A percentile compares a stretch with the other conserved stretches of the same genome.
Conservation (phyloP, 2,329 filamentous ascomycete genomes). For the Dryadomyces quercus-mongolicae region DNA sequence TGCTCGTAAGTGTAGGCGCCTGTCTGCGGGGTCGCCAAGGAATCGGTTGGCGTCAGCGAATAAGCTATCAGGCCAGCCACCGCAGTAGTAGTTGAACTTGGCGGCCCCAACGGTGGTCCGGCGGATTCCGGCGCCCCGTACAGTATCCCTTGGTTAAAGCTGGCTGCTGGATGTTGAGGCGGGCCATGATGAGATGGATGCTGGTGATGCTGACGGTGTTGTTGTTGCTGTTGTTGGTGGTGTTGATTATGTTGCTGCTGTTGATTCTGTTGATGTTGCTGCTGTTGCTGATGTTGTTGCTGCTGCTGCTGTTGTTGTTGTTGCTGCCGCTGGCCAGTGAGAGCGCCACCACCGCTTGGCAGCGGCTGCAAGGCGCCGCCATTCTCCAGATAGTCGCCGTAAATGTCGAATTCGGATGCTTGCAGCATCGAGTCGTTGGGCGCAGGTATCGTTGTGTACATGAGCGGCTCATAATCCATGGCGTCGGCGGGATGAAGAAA, state of each 20-base stretch:
- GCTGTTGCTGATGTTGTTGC: constrained; percentile 4
- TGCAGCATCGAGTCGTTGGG: not conserved
- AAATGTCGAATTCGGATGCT: not conserved
- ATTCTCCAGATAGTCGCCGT: not conserved
- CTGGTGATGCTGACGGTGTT: not conserved
- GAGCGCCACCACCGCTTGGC: not conserved
- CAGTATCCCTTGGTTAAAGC: not conserved
- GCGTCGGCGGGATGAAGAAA: not conserved
- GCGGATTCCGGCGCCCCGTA: not conserved
- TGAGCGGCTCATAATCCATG: constrained; percentile 8
- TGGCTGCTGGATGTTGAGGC: not conserved
- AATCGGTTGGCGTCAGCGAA: not conserved
- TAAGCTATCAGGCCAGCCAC: not conserved
- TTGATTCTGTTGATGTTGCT: not conserved
- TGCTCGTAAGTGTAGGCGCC: not conserved
- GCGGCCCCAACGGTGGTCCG: not conserved
- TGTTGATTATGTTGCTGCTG: not conserved
- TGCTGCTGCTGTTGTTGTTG: not conserved
- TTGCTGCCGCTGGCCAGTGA: not conserved
- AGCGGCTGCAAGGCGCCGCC: not conserved
- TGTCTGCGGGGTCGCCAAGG: not conserved
- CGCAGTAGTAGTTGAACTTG: not conserved
- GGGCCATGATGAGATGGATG: too few species aligned
- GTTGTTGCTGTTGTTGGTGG: not conserved
- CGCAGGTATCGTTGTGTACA: constrained; percentile 4